Evolutionary conservation across 2,329 filamentous ascomycete genomes (phyloP).

Genomic region (Pyrenochaeta sp.): DNA sequence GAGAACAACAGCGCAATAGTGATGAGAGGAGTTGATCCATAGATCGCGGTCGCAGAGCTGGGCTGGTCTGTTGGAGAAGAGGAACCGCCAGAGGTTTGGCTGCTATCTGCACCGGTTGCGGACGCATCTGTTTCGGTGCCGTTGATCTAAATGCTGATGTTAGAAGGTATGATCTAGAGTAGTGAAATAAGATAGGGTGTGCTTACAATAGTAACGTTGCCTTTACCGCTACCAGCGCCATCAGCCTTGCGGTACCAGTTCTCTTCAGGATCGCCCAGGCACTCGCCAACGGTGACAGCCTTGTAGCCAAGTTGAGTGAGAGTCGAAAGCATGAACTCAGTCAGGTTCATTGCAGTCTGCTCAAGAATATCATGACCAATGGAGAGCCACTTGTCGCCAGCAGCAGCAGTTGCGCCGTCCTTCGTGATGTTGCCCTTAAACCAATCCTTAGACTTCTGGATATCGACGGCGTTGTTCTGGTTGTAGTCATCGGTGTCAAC

Average conservation of each 20-base stretch:
- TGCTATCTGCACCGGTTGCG: no score
- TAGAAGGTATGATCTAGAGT: no score
- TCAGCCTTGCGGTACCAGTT: conserved; percentile 60
- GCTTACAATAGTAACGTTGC: no score
- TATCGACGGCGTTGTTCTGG: conserved; percentile 57
- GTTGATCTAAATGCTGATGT: no score
- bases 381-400: conserved; percentile 56
- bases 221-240: conserved; percentile 36
- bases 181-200: no score
- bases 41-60: no score
- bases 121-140: no score
- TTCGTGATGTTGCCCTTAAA: conserved; percentile 58
- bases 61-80: no score
- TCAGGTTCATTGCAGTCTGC: conserved; percentile 56
- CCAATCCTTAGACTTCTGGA: conserved; percentile 63
- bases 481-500: conserved; percentile 71
- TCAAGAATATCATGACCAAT: conserved; percentile 62
- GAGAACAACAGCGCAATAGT: no score
- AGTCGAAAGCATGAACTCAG: conserved; percentile 55
- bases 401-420: conserved; percentile 31
- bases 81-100: no score
- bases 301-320: conserved; percentile 52
- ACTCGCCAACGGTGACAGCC: conserved; percentile 58
- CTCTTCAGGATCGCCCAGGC: conserved; percentile 53
- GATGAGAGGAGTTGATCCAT: no score